Evolutionary conservation across 176 grass and related monocot species (phyloP).

Genomic region (Aechmea fasciata): DNA sequence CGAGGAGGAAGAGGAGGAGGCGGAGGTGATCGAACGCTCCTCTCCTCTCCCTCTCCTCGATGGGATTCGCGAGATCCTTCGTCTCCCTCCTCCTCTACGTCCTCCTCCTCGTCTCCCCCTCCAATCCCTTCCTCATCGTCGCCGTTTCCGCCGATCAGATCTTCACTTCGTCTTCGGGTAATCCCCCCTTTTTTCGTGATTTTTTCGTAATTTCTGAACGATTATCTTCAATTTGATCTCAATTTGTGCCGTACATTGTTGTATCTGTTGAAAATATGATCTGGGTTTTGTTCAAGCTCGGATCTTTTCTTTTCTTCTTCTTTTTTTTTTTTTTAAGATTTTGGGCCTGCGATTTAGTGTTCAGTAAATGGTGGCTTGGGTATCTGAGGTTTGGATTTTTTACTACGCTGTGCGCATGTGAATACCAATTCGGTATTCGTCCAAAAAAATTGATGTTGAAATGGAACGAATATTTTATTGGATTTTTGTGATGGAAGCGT

Average conservation of each 20-base stretch:
- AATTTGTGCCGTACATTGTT: no score
- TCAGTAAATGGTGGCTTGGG: not conserved
- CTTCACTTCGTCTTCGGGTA: constrained; percentile 44
- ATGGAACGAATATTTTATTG: not conserved
- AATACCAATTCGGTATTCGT: no score
- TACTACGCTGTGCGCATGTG: no score
- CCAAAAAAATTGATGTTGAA: not conserved
- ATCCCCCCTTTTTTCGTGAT: not conserved
- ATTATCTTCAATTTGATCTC: not conserved
- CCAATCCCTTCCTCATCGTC: not conserved
- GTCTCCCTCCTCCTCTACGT: constrained; percentile 10
- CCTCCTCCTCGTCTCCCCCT: not conserved
- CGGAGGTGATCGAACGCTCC: not conserved
- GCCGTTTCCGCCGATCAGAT: constrained; percentile 30
- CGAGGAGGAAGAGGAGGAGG: not conserved
- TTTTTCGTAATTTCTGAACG: not conserved
- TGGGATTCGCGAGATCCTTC: constrained; percentile 16
- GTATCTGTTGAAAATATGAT: no score
- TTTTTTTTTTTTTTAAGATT: no score
- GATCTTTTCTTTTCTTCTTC: no score
- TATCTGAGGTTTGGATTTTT: not conserved
- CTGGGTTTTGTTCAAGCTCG: no score
- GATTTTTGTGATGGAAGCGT: not conserved
- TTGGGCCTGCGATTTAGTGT: no score
- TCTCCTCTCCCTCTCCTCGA: constrained; percentile 12